phyloP scores from a whole-genome alignment of 768 basidiomycete genomes.

The Dentipellis sp. region DNA sequence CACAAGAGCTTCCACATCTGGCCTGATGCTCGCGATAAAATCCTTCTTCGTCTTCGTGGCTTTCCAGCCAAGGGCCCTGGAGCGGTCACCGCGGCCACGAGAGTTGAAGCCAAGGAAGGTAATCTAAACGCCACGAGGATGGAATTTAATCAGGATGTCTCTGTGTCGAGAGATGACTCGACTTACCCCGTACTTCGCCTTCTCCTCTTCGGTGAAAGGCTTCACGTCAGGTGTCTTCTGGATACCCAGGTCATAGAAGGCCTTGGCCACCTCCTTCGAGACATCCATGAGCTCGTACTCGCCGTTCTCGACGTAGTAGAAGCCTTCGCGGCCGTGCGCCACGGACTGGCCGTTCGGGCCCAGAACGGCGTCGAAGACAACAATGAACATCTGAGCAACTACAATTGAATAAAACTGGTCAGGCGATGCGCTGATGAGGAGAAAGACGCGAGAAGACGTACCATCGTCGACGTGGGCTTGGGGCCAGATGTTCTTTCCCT shows the following conservation, averaged over 20 bases:
- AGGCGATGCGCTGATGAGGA: too few relatives aligned
- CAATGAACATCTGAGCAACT: constrained; percentile 35
- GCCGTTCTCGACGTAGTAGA: constrained; percentile 25
- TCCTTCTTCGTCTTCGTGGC: constrained; percentile 39
- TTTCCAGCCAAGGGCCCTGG: constrained; percentile 41
- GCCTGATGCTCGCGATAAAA: constrained; percentile 37
- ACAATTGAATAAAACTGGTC: not conserved
- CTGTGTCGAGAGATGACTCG: not conserved
- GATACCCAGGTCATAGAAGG: constrained; percentile 23
- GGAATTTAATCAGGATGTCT: not conserved
- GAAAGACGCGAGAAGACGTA: constrained; percentile 13
- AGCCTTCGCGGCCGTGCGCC: constrained; percentile 27
- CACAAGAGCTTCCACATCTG: constrained; percentile 29
- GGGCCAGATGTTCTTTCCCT: constrained; percentile 52
- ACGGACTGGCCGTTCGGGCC: not conserved
- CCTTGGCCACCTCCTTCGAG: constrained; percentile 27
- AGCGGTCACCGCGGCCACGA: constrained; percentile 33
- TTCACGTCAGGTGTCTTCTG: constrained; percentile 29
- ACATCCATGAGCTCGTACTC: constrained; percentile 27
- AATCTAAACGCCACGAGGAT: constrained; percentile 10
- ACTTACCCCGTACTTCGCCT: constrained; percentile 21
- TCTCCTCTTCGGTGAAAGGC: constrained; percentile 34
- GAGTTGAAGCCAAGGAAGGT: constrained; percentile 25
- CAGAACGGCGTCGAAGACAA: constrained; percentile 31
- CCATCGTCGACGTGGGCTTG: constrained; percentile 48